These are phyloP conservation scores for Piper betle DNA, from an alignment of 164 flowering plant genomes.

Conservation along the genomic window DNA sequence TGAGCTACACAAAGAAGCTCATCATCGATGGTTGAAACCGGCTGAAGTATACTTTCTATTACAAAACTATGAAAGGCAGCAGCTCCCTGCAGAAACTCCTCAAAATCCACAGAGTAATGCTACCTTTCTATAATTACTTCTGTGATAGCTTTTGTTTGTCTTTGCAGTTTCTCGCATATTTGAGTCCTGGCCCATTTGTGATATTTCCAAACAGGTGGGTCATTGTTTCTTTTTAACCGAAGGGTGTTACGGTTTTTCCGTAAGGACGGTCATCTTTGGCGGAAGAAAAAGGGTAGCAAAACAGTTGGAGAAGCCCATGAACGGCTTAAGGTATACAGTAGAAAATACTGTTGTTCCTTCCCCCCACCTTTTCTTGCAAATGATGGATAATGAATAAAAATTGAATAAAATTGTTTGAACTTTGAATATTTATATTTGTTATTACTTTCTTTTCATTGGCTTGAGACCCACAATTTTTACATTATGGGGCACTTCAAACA, in stretches of 20 bases:
- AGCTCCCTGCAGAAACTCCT: conserved; percentile 37
- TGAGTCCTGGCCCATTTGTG: conserved; percentile 1
- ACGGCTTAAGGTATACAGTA: conserved; percentile 69
- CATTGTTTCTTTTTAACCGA: conserved; percentile 80
- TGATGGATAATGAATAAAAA: no score
- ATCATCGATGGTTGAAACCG: conserved; percentile 72
- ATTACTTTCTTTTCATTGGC: no score
- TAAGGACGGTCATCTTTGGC: conserved; percentile 86
- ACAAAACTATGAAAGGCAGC: conserved; percentile 43
- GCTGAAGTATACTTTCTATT: conserved; percentile 60
- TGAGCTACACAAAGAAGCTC: conserved; percentile 48
- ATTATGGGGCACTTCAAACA: no score
- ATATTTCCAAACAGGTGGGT: conserved; percentile 56
- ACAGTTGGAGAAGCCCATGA: conserved; percentile 97
- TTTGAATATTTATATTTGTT: no score
- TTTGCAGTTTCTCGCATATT: background rate
- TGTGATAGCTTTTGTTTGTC: background rate
- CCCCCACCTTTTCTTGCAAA: background rate
- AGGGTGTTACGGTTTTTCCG: conserved; percentile 78
- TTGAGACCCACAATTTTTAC: no score
- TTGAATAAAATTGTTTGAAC: background rate
- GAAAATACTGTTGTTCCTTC: background rate
- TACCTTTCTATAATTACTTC: background rate
- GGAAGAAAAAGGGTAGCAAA: conserved; percentile 79
- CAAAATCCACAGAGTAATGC: conserved; percentile 53